Evolutionary conservation across 192 early-diverging fungal genomes (phyloP), one percentile per base, ranked within the genome.

Genomic region (Backusella tuberculispora): DNA sequence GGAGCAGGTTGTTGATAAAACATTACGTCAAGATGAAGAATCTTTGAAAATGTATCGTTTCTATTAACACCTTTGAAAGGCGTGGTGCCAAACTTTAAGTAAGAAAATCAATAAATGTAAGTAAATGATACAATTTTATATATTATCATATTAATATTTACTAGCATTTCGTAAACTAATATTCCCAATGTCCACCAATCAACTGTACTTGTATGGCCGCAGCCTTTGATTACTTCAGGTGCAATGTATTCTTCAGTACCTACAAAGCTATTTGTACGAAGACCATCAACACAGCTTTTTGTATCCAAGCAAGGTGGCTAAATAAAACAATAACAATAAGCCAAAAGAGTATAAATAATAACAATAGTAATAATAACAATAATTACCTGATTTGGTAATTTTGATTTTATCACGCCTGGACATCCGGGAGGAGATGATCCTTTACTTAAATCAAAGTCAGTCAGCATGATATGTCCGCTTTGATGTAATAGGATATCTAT

Each of bases 171-270:
- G 77, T 96, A 99, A 37, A 98, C 93, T 41, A 99, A 85, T 29
- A 99, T 95, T 9, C 98, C 98, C 13, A 99, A 79, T 8, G 97
- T 99, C 98, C 98, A 99, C 96, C 97, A 99, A 85, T 99, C 98
- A 12, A 99, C 94, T 1, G 92, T 88, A 75, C 90, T 92, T 5
- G 97, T 96, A 85, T 99, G 97, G 6, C 97, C 97, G 50, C 88
- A 85, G 48, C 97, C 97, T 69, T 92, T 94, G 85, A 99, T 98
- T 19, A 99, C 96, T 81, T 99, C 98, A 46, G 98, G 98, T 21
- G 98, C 96, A 91, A 99, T 98, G 78, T 99, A 99, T 85, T 99
- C 97, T 81, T 98, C 97, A 5, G 98, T 99, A 9, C 98, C 98
- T 21, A 98, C 97, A 89, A 99, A 99, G 64, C 95, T 96, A 84